Base-by-base conservation (phyloP, 2,329 filamentous ascomycete species). In the Trichophyton mentagrophytes region DNA sequence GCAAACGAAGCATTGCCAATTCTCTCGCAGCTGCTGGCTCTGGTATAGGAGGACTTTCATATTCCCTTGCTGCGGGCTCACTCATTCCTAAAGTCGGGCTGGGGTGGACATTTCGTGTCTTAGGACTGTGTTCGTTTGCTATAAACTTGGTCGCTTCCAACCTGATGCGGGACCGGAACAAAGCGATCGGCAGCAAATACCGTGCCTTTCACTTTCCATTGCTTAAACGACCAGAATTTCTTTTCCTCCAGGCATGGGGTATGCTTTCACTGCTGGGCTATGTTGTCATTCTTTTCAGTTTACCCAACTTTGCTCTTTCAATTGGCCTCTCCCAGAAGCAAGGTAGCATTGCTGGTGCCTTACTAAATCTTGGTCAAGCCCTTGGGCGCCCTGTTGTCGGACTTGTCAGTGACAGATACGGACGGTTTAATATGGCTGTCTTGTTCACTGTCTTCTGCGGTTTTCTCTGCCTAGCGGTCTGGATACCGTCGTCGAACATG, bases 191-290 rank as follows among this genome's bases (percentile, higher is more conserved):
- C 7, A 75, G 76, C 58, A 76, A 75, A 1, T 76, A 82, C 65
- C 73, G 77, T 25, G 76, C 78, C 1, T 83, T 85, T 65, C 79
- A 83, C 66, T 68, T 77, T 25, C 71, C 73, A 2, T 68, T 85
- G 4, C 79, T 86, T 65, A 76, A 73, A 49, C 75, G 77, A 1
- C 70, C 75, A 0, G 80, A 86, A 64, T 83, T 84, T 62, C 62
- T 82, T 3, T 74, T 85, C 0, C 73, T 86, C n/a, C 73, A 84
- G 22, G 73, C 68, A 2, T 87, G 81, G 73, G 83, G 82, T 0
- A 77, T 82, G 61, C 76, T 86, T 63, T 83, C 78, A 58, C 83
- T 86, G 78, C 73, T 88, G 4, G 85, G 82, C 4, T 87, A 87
- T 64, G 80, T 86, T 20, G 80, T 84, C 0, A 70, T 87, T 1